These are phyloP conservation scores for Guillardia theta DNA, from an alignment of 78 protist genomes.

Conservation along the genomic window DNA sequence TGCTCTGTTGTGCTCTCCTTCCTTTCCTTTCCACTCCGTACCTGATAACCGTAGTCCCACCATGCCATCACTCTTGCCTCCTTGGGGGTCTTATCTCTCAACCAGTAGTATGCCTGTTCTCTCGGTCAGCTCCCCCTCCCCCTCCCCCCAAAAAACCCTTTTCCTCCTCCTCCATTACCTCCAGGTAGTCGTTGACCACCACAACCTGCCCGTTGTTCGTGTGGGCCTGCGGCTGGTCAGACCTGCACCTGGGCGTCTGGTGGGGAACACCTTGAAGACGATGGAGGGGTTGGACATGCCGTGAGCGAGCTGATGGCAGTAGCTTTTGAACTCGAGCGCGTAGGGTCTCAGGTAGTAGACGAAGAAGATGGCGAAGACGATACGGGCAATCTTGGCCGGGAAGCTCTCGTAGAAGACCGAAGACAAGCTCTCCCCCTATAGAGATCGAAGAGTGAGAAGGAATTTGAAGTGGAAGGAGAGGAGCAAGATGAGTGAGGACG, in stretches of 20 bases:
- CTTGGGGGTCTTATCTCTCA: conserved; percentile 52
- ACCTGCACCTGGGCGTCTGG: background rate
- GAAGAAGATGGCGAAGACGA: background rate
- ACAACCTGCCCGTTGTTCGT: background rate
- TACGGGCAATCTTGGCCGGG: background rate
- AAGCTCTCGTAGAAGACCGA: no score
- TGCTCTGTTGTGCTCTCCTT: no score
- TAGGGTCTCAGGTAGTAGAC: background rate
- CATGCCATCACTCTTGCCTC: conserved; percentile 65
- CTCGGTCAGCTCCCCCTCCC: no score
- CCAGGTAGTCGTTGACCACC: conserved; percentile 11
- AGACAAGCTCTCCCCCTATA: no score
- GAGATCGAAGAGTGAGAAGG: no score
- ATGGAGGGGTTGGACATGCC: conserved; percentile 15
- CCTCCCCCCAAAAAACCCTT: no score
- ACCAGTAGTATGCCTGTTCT: conserved; percentile 67
- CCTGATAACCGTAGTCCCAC: conserved; percentile 70
- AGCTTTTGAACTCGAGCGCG: background rate
- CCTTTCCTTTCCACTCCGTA: no score
- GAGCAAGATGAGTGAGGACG: background rate
- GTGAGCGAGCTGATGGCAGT: conserved; percentile 11
- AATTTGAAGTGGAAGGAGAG: no score
- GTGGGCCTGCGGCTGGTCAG: background rate
- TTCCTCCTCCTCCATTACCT: no score
- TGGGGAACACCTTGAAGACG: background rate